Conservation (phyloP, 441 rosid species). For the Arabidopsis lyrata region DNA sequence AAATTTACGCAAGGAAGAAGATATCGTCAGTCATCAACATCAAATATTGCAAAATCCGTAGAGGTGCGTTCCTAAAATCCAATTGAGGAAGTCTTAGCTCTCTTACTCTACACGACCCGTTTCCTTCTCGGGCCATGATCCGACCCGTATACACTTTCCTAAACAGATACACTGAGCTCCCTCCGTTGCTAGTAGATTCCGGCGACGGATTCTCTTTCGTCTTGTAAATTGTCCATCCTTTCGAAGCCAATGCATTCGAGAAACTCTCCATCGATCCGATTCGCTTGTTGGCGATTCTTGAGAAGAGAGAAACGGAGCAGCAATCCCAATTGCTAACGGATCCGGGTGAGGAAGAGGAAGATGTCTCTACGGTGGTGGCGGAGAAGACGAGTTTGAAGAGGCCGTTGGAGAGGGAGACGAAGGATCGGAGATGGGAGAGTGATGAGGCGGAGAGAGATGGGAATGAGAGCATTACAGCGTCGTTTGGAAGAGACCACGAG, state of each 20-base stretch:
- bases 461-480: conserved; percentile 65
- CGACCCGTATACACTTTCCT: conserved; percentile 70
- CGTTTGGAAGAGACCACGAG: conserved; percentile 57
- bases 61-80: conserved; percentile 72
- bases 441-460: conserved; percentile 65
- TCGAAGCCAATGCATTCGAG: conserved; percentile 61
- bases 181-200: conserved; percentile 19
- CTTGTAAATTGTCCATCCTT: conserved; percentile 74
- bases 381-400: conserved; percentile 66
- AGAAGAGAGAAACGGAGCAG: conserved; percentile 68
- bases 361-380: neutral
- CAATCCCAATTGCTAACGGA: conserved; percentile 64
- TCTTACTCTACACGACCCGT: conserved; percentile 63
- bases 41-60: conserved; percentile 72
- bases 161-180: conserved; percentile 57
- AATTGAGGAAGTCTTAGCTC: conserved; percentile 69
- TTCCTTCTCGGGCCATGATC: conserved; percentile 48
- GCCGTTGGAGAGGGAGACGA: conserved; percentile 64
- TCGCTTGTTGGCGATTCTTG: conserved; percentile 51
- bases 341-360: conserved; percentile 24
- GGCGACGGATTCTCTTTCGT: conserved; percentile 50
- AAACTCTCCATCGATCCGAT: conserved; percentile 69
- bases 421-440: conserved; percentile 62
- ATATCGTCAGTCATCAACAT: conserved; percentile 71
- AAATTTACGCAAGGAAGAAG: conserved; percentile 59